Evolutionary conservation across 2,329 filamentous ascomycete species (phyloP), one percentile per base, ranked within the genome.

Genomic region (Pseudopithomyces maydicus): DNA sequence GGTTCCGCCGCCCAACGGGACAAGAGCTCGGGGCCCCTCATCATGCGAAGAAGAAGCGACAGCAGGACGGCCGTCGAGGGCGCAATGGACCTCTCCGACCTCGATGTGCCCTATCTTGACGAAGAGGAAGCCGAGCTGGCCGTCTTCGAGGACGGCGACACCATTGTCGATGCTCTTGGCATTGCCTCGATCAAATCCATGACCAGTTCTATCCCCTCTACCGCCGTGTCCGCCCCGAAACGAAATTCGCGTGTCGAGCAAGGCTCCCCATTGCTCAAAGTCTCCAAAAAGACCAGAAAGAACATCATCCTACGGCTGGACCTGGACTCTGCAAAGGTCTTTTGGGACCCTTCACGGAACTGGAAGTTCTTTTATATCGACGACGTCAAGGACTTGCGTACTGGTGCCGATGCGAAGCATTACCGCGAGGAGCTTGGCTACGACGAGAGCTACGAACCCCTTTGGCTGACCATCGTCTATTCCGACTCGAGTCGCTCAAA

Each of bases 391-490:
- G 92, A 97, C 70, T 92, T 98, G 46, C 88, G 93, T 60, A 87
- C 88, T 33, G 92, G 91, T 17, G 85, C 85, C 12, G 91, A 98
- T 72, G 91, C 94, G 17, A 87, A 90, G 55, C 94, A 96, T 72
- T 96, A 97, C 73, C 89, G 91, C 41, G 88, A 94, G 67, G 93
- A 97, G 74, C 91, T 90, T 70, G 86, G 87, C 38, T 80, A 95
- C 20, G 79, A 88, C 0, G 84, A 88, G 50, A 80, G 85, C 6
- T 84, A 87, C 38, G 89, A 93, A 67, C 78, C 83, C 7, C 86
- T 87, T 14, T 96, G 93, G 85, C 94, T 98, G 70, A 96, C 93
- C 26, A 92, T 99, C 63, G 85, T 97, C 52, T 97, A 97, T 74
- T 86, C 87, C 0, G 85, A 91, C 36, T 88, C 90, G 0, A 90